Conservation (phyloP, 2,329 filamentous ascomycete genomes). For the Phyllosticta citriasiana region DNA sequence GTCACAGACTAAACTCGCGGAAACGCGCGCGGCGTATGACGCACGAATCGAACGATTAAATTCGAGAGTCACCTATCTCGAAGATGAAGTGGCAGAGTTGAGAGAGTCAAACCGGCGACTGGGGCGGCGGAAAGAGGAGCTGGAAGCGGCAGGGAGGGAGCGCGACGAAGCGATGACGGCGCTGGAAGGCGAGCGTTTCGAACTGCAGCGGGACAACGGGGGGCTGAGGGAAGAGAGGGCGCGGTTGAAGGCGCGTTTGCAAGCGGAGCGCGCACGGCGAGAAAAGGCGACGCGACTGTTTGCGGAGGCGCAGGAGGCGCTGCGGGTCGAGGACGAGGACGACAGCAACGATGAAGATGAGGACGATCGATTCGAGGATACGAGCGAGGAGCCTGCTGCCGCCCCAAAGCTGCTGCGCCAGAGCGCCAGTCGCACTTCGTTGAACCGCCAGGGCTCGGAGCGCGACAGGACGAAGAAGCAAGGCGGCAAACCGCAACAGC, state of each 20-base stretch:
- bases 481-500: neutral
- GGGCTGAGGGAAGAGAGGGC: neutral
- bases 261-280: neutral
- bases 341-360: neutral
- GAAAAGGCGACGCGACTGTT: neutral
- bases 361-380: neutral
- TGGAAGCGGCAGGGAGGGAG: neutral
- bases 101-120: neutral
- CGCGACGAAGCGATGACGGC: neutral
- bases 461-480: neutral
- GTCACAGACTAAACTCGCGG: neutral
- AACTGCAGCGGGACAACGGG: neutral
- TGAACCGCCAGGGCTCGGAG: neutral
- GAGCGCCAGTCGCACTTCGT: neutral
- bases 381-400: neutral
- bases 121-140: neutral
- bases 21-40: neutral
- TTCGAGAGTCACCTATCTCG: neutral
- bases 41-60: neutral
- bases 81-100: neutral
- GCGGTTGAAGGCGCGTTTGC: neutral
- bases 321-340: neutral
- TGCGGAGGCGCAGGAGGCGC: neutral
- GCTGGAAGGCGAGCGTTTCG: neutral
- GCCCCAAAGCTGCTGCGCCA: neutral